Conservation (phyloP, 257 asterid species). For the Avicennia marina region DNA sequence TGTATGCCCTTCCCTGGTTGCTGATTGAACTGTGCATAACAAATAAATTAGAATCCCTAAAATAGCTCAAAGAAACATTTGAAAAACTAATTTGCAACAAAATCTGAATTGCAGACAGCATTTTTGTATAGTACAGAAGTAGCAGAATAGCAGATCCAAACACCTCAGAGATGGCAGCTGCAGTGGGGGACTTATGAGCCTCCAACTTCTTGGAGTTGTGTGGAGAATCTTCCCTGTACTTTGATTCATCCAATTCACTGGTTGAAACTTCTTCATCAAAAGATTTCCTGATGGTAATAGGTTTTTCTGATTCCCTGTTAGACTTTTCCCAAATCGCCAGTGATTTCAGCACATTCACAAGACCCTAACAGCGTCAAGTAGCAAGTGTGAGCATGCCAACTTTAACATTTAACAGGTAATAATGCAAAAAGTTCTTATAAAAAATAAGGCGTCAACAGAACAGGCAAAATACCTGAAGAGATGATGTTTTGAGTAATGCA, state of each 20-base stretch:
- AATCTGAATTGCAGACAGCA: not conserved
- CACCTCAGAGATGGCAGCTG: slow-evolving; percentile 75
- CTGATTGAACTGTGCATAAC: slow-evolving; percentile 50
- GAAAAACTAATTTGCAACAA: not conserved
- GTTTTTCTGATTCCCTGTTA: slow-evolving; percentile 53
- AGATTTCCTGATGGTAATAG: slow-evolving; percentile 32
- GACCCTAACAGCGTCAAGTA: slow-evolving; percentile 49
- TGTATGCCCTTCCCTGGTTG: slow-evolving; percentile 57
- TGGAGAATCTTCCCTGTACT: slow-evolving; percentile 46
- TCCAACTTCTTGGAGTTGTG: slow-evolving; percentile 61
- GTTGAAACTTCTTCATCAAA: slow-evolving; percentile 41
- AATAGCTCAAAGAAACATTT: not conserved
- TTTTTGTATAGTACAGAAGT: slow-evolving; percentile 10
- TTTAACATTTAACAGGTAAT: not conserved
- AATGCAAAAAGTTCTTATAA: slow-evolving; percentile 16
- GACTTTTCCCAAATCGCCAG: slow-evolving; percentile 86
- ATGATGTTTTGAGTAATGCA: slow-evolving; percentile 69
- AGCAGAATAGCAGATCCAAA: slow-evolving; percentile 11
- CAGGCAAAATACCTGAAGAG: slow-evolving; percentile 59
- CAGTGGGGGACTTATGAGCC: slow-evolving; percentile 74
- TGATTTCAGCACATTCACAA: slow-evolving; percentile 82
- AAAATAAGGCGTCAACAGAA: slow-evolving; percentile 5
- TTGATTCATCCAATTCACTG: slow-evolving; percentile 40
- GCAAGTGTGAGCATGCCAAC: slow-evolving; percentile 17
- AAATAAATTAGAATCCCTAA: slow-evolving; percentile 3